Evolutionary conservation across 495 filamentous ascomycete genomes (phyloP).

Genomic region (Schizothecium vesticola): DNA sequence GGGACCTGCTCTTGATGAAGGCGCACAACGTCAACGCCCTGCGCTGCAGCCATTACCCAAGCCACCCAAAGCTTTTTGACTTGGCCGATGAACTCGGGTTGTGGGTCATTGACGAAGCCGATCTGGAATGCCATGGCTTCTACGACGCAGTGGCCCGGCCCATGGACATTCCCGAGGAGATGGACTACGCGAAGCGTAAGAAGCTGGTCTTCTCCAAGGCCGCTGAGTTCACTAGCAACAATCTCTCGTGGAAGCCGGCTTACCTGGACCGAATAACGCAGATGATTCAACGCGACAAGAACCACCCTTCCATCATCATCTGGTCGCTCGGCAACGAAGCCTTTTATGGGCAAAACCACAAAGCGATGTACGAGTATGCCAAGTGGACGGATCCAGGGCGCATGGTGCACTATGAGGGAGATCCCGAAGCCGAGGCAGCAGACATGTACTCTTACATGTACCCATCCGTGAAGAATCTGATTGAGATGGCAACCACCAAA

Average conservation of each 20-base stretch:
- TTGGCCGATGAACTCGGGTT: conserved; percentile 63
- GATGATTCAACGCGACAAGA: conserved; percentile 60
- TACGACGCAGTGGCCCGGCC: conserved; percentile 45
- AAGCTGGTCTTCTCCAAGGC: conserved; percentile 45
- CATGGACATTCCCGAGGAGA: conserved; percentile 40
- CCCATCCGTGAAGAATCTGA: conserved; percentile 46
- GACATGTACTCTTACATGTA: conserved; percentile 70
- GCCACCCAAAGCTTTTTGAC: conserved; percentile 52
- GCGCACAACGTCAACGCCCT: conserved; percentile 61
- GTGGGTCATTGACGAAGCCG: conserved; percentile 67
- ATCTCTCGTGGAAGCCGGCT: conserved; percentile 56
- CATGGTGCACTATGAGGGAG: conserved; percentile 63
- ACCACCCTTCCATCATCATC: conserved; percentile 60
- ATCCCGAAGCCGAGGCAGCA: conserved; percentile 50
- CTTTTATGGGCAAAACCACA: conserved; percentile 60
- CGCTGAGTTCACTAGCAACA: conserved; percentile 56
- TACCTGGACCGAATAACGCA: conserved; percentile 62
- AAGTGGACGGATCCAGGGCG: conserved; percentile 52
- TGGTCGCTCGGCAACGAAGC: conserved; percentile 69
- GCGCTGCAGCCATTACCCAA: conserved; percentile 58
- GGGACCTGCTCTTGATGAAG: conserved; percentile 63
- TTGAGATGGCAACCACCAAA: conserved; percentile 37
- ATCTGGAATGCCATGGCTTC: conserved; percentile 68
- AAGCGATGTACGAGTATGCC: conserved; percentile 58
- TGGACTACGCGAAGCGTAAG: conserved; percentile 51